Evolutionary conservation across 352 stramenopile species (phyloP).

Genomic region (Pythium myriotylum): DNA sequence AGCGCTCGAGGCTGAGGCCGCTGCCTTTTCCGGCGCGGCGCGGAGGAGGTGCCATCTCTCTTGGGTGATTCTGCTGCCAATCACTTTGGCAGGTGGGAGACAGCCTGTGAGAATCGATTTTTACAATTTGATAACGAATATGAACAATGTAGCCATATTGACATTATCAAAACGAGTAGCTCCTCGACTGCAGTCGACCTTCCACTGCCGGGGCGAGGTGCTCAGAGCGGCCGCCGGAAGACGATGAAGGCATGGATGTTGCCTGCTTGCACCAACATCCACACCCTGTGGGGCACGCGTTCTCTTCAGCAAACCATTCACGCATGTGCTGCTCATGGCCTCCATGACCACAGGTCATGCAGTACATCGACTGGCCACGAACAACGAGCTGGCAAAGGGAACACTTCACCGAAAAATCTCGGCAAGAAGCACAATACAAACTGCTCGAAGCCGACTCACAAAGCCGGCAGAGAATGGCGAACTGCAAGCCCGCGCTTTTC

Average conservation of each 20-base stretch:
- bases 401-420: conserved; percentile 79
- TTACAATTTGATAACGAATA: no score
- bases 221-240: neutral
- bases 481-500: conserved; percentile 49
- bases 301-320: conserved; percentile 79
- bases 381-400: conserved; percentile 84
- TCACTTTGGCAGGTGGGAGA: neutral
- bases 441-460: conserved; percentile 55
- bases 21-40: conserved; percentile 55
- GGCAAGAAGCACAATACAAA: conserved; percentile 62
- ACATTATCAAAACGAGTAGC: conserved; percentile 60
- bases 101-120: no score
- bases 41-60: conserved; percentile 15
- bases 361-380: conserved; percentile 86
- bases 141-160: conserved; percentile 24
- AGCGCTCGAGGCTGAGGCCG: conserved; percentile 83
- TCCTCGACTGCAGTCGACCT: conserved; percentile 48
- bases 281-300: conserved; percentile 77
- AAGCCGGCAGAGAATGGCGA: conserved; percentile 65
- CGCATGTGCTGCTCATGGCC: conserved; percentile 73
- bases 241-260: conserved; percentile 45
- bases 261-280: conserved; percentile 87
- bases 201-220: conserved; percentile 14
- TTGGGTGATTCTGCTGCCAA: conserved; percentile 12
- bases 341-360: conserved; percentile 83